A percentile compares a stretch with the other conserved stretches of the same genome.
Conservation (phyloP, 768 basidiomycete species). For the Pilatotrama ljubarskyi region DNA sequence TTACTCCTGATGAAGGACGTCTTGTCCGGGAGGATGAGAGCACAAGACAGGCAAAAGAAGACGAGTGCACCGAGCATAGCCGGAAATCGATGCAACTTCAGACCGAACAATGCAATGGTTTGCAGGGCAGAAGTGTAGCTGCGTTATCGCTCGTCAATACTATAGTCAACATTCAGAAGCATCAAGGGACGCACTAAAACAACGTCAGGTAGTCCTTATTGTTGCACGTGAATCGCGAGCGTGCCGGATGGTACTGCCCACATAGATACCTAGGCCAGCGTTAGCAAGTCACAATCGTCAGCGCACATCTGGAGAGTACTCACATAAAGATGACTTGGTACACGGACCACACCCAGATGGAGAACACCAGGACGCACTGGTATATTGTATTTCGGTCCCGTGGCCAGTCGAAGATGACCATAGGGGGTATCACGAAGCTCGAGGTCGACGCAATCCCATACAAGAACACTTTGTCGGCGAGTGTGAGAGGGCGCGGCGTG, state of each 20-base stretch:
- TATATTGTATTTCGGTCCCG: slow-evolving; percentile 58
- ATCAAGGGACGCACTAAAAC: slow-evolving; percentile 32
- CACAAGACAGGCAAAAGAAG: slow-evolving; percentile 53
- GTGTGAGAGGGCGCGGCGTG: slow-evolving; percentile 42
- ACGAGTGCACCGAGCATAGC: slow-evolving; percentile 56
- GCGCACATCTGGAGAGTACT: slow-evolving; percentile 4
- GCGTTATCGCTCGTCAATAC: slow-evolving; percentile 32
- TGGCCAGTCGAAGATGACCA: slow-evolving; percentile 75
- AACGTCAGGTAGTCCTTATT: slow-evolving; percentile 41
- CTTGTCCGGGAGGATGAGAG: slow-evolving; percentile 40
- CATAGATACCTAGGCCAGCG: slow-evolving; percentile 39
- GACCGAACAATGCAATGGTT: slow-evolving; percentile 71
- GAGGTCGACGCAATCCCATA: slow-evolving; percentile 60
- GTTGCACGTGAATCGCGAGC: slow-evolving; percentile 42
- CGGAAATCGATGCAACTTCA: slow-evolving; percentile 66
- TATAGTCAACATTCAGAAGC: background rate
- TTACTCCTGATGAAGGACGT: slow-evolving; percentile 40
- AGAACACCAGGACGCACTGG: slow-evolving; percentile 57
- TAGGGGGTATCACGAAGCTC: slow-evolving; percentile 59
- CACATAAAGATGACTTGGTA: slow-evolving; percentile 58
- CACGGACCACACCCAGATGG: slow-evolving; percentile 65
- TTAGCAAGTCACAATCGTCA: background rate
- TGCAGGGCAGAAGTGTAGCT: slow-evolving; percentile 44
- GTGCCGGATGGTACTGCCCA: slow-evolving; percentile 36
- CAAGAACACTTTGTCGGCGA: slow-evolving; percentile 62